Evolutionary conservation across 2,329 filamentous ascomycete species (phyloP), one percentile per base, ranked within the genome.

Genomic region (Phialocephala sp.): DNA sequence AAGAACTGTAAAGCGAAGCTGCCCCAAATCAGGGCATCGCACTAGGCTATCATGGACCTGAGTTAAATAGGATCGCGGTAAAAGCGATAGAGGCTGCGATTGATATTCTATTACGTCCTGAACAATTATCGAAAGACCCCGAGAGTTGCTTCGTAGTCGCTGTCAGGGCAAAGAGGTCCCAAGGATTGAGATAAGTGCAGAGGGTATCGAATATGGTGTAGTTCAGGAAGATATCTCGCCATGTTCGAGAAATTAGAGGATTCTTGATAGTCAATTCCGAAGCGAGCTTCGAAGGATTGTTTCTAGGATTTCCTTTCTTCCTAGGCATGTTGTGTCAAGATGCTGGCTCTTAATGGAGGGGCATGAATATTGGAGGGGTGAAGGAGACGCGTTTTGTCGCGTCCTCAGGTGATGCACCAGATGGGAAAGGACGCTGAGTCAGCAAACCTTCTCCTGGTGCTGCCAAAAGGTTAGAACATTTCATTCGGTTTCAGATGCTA

Each of bases 31-130:
- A 54, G 24, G 18, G 50, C 50, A 5, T 54, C 50, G 14, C 24
- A 32, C 2, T 32, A 1, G 1, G 50, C 50, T 22, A 54, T 27
- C 50, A 32, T 32, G 4, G 50, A 54, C 14, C 50, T 32, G 50
- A 54, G 35, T 54, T 6, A 6, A 18, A 54, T 22, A 27, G 50
- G 24, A 35, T 54, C 24, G 50, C 50, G 12, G 2, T 5, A 32
- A 12, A 54, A 54, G 12, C 50, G 50, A 35, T 22, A 3, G 4
- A 54, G 50, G 24, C 24, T 54, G 24, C 50, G 24, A 32, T 54
- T 54, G 22, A 54, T 54, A 12, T 54, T 54, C 50, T 22, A 54
- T 54, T 54, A 22, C 18, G 50, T 54, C 50, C 32, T 54, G 24
- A 54, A 54, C 50, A 54, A 18, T 35, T 54, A 32, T 14, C 12